Percentiles rank a stretch among this genome's conserved stretches.
phyloP scores from a whole-genome alignment of 192 early-diverging fungal genomes.

The Mycoemilia scoparia region DNA sequence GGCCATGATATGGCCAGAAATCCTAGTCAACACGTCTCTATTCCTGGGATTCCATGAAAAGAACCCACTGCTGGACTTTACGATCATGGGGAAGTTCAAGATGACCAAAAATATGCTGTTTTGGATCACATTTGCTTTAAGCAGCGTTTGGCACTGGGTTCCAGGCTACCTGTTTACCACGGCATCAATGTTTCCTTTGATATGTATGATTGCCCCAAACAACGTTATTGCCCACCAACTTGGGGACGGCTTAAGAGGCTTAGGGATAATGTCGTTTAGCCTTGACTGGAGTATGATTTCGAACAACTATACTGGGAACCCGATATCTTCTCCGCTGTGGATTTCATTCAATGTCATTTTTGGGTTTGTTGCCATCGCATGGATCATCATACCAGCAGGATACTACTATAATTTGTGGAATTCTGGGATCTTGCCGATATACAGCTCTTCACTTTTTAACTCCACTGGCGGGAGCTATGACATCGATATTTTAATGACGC shows the following conservation, averaged over 20 bases:
- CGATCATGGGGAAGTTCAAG: not conserved
- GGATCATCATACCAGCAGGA: constrained; percentile 15
- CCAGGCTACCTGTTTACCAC: constrained; percentile 29
- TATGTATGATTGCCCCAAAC: constrained; percentile 29
- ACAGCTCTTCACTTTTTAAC: constrained; percentile 1
- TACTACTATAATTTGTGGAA: constrained; percentile 21
- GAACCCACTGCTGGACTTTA: constrained; percentile 1
- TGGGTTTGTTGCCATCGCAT: constrained; percentile 26
- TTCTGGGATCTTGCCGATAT: constrained; percentile 16
- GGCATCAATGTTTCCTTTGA: constrained; percentile 18
- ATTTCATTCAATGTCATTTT: constrained; percentile 24
- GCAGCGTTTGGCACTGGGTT: constrained; percentile 28
- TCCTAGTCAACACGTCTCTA: constrained; percentile 28
- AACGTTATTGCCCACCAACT: constrained; percentile 23
- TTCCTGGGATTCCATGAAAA: constrained; percentile 21
- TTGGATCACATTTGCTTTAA: constrained; percentile 9
- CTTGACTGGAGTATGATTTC: constrained; percentile 57
- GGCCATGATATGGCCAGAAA: constrained; percentile 42
- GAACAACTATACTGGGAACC: constrained; percentile 7
- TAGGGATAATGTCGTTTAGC: constrained; percentile 50
- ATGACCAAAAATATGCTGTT: constrained; percentile 29
- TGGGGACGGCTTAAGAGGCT: constrained; percentile 33
- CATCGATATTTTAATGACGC: not conserved
- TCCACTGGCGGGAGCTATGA: not conserved
- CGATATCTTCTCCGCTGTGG: constrained; percentile 26